phyloP scores from a whole-genome alignment of 75 land plant species.

The Cryptomeria japonica region DNA sequence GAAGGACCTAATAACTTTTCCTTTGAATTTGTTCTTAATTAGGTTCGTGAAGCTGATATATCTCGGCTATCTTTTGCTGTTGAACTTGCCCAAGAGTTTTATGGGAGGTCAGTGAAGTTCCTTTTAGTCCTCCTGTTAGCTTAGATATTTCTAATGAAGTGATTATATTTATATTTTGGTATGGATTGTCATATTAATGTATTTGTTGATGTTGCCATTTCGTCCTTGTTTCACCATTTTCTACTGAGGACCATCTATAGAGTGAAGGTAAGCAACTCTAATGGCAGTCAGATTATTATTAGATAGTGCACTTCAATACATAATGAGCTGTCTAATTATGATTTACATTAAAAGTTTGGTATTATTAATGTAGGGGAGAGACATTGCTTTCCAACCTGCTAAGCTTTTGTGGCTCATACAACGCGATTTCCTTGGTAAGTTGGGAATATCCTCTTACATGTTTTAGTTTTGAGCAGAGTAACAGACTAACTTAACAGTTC shows the following conservation, averaged over 20 bases:
- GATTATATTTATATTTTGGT: slow-evolving; percentile 5
- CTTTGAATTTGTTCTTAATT: slow-evolving; percentile 1
- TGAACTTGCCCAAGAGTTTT: slow-evolving; percentile 90
- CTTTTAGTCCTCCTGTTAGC: neutral
- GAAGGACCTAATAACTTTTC: neutral
- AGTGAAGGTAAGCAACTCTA: slow-evolving; percentile 58
- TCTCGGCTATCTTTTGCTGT: slow-evolving; percentile 87
- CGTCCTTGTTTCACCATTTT: neutral
- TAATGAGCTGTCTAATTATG: neutral
- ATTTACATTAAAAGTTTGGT: neutral
- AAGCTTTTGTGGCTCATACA: slow-evolving; percentile 91
- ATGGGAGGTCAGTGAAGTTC: slow-evolving; percentile 61
- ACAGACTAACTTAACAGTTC: neutral
- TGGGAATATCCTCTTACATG: neutral
- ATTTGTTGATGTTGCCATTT: slow-evolving; percentile 4
- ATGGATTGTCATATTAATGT: neutral
- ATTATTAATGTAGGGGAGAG: slow-evolving; percentile 58
- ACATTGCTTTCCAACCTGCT: slow-evolving; percentile 86
- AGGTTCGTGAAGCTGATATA: slow-evolving; percentile 92
- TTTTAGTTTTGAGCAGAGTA: neutral
- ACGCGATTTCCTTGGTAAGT: slow-evolving; percentile 93
- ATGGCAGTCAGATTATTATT: neutral
- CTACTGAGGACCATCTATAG: slow-evolving; percentile 25
- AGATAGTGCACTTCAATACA: neutral
- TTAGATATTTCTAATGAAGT: neutral